Conservation (phyloP, 2,329 filamentous ascomycete genomes). For the Aspergillus eucalypticola region DNA sequence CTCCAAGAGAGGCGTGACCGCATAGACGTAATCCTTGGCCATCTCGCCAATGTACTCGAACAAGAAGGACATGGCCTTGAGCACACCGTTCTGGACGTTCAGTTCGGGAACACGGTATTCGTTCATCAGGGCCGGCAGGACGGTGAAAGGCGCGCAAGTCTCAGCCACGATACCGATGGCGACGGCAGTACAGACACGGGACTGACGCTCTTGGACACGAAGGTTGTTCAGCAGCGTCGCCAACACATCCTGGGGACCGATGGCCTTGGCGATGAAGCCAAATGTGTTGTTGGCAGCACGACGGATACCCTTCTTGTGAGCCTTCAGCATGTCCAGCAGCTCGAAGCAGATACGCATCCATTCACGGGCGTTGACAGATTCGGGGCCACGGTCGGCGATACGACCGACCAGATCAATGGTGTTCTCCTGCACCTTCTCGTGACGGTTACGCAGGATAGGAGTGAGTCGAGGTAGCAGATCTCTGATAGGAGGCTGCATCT, state of each 20-base stretch:
- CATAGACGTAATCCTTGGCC: slow-evolving; percentile 99
- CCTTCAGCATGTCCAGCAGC: slow-evolving; percentile 97
- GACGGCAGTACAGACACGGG: slow-evolving; percentile 95
- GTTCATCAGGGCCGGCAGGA: slow-evolving; percentile 98
- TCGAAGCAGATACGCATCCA: slow-evolving; percentile 99
- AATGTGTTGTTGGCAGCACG: slow-evolving; percentile 99
- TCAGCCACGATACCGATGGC: slow-evolving; percentile 98
- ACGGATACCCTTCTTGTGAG: slow-evolving; percentile 98
- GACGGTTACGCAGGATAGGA: slow-evolving; percentile 95
- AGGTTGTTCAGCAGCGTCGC: slow-evolving; percentile 96
- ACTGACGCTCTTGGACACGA: slow-evolving; percentile 95
- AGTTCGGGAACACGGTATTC: slow-evolving; percentile 98
- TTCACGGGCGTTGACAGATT: slow-evolving; percentile 93
- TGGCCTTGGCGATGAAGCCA: slow-evolving; percentile 98
- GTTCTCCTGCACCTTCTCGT: slow-evolving; percentile 99
- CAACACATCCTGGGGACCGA: slow-evolving; percentile 94
- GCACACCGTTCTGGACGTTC: slow-evolving; percentile 97
- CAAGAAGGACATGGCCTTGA: slow-evolving; percentile 94
- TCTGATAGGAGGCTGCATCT: slow-evolving; percentile 98
- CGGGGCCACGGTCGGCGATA: slow-evolving; percentile 94
- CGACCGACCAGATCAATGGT: slow-evolving; percentile 97
- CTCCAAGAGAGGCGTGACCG: slow-evolving; percentile 90
- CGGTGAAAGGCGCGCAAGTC: slow-evolving; percentile 96
- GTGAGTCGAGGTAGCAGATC: slow-evolving; percentile 92
- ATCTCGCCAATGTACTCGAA: slow-evolving; percentile 99